phyloP scores from a whole-genome alignment of 148 eudicot genomes.

The Spergularia marina region DNA sequence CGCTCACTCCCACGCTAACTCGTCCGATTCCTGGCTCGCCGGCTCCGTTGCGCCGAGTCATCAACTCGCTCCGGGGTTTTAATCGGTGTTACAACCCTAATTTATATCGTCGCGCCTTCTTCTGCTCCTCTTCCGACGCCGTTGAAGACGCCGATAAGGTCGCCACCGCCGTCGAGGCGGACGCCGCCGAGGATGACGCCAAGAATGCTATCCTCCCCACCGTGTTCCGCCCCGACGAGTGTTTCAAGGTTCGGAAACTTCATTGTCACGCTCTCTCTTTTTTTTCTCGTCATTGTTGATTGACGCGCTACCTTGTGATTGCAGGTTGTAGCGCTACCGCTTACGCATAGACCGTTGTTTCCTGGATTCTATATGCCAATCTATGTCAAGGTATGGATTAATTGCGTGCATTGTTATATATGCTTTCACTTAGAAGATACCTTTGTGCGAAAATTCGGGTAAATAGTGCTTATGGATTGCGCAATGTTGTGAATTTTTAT shows the following conservation, averaged over 20 bases:
- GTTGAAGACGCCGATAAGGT: conserved; percentile 30
- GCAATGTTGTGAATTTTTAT: too few relatives aligned
- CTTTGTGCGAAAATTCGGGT: neutral
- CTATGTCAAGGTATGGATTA: conserved; percentile 67
- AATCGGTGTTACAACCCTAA: conserved; percentile 37
- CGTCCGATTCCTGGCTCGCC: conserved; percentile 32
- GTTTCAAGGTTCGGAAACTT: conserved; percentile 47
- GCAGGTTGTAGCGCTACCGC: conserved; percentile 92
- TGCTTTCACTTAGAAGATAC: neutral
- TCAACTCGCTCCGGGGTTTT: conserved; percentile 37
- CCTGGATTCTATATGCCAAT: conserved; percentile 99
- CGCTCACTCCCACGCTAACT: conserved; percentile 25
- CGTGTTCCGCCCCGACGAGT: conserved; percentile 75
- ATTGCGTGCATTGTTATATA: neutral
- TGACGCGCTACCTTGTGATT: neutral
- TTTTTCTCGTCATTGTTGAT: neutral
- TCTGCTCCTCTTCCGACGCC: conserved; percentile 65
- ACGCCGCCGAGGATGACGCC: conserved; percentile 46
- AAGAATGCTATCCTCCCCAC: conserved; percentile 68
- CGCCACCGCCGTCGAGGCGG: conserved; percentile 37
- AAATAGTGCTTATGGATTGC: neutral
- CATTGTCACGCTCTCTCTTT: neutral
- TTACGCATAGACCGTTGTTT: conserved; percentile 84
- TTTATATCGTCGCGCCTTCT: conserved; percentile 35
- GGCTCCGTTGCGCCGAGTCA: conserved; percentile 48